phyloP scores from a whole-genome alignment of 768 basidiomycete genomes.

The Russula emetica region DNA sequence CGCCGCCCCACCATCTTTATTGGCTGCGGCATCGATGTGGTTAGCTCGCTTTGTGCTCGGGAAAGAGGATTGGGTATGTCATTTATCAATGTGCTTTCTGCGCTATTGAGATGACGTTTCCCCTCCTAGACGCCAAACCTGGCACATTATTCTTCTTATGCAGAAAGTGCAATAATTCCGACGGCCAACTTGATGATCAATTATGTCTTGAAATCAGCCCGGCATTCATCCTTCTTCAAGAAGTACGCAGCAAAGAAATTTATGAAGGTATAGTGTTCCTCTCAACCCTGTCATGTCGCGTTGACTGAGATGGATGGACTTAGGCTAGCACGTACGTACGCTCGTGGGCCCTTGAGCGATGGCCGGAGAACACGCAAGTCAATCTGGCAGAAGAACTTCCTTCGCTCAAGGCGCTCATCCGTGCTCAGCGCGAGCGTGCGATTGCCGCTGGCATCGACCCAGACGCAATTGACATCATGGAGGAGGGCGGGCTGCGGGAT shows the following conservation, averaged over 20 bases:
- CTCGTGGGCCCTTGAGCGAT: slow-evolving; percentile 78
- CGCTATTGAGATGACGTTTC: slow-evolving; percentile 20
- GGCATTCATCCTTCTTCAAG: slow-evolving; percentile 75
- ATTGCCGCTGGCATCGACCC: slow-evolving; percentile 28
- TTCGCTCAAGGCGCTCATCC: slow-evolving; percentile 54
- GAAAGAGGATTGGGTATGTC: slow-evolving; percentile 80
- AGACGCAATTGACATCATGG: slow-evolving; percentile 26
- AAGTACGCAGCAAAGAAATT: slow-evolving; percentile 86
- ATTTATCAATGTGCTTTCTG: background rate
- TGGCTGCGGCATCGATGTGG: slow-evolving; percentile 86
- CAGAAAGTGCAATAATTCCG: slow-evolving; percentile 73
- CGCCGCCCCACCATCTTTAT: slow-evolving; percentile 63
- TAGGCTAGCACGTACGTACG: slow-evolving; percentile 81
- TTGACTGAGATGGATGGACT: background rate
- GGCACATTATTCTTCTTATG: slow-evolving; percentile 82
- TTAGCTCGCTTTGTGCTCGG: slow-evolving; percentile 75
- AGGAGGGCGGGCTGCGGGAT: slow-evolving; percentile 21
- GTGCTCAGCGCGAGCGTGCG: slow-evolving; percentile 33
- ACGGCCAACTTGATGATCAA: slow-evolving; percentile 85
- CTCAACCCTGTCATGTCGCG: background rate
- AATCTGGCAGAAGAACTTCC: slow-evolving; percentile 57
- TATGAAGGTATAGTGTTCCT: slow-evolving; percentile 60
- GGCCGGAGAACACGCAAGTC: slow-evolving; percentile 60
- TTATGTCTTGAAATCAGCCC: slow-evolving; percentile 69
- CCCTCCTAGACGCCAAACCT: slow-evolving; percentile 67